These are phyloP conservation scores for Leccinum imitatum DNA, from an alignment of 768 basidiomycete species.

Conservation along the genomic window DNA sequence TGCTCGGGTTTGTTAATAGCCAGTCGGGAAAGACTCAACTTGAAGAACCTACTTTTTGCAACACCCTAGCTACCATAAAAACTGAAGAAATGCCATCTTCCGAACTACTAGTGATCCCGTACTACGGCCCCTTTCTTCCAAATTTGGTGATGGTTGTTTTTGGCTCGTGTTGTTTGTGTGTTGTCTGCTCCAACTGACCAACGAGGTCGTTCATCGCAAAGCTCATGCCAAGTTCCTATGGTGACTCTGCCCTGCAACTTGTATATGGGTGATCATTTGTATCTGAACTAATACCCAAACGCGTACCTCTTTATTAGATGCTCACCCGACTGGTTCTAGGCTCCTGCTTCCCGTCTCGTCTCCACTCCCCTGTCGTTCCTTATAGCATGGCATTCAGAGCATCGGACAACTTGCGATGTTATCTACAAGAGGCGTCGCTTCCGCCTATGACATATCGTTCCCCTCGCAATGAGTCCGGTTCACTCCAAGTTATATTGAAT, in stretches of 20 bases:
- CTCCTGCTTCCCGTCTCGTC: background rate
- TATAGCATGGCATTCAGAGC: conserved; percentile 32
- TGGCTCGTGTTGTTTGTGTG: background rate
- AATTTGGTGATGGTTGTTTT: background rate
- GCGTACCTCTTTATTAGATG: background rate
- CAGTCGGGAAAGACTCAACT: background rate
- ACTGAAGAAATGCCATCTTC: background rate
- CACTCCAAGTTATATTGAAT: conserved; percentile 25
- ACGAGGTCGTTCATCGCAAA: background rate
- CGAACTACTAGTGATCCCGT: too few relatives aligned
- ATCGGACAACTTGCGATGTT: conserved; percentile 45
- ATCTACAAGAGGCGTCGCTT: conserved; percentile 47
- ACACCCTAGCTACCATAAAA: too few relatives aligned
- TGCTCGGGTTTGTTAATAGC: background rate
- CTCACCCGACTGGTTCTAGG: background rate
- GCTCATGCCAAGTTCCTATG: conserved; percentile 18
- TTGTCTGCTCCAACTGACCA: conserved; percentile 5
- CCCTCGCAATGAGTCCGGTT: conserved; percentile 33
- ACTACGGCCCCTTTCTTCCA: conserved; percentile 6
- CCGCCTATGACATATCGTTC: conserved; percentile 41
- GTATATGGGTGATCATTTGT: background rate
- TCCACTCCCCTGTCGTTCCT: conserved; percentile 1
- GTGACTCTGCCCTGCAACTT: conserved; percentile 6
- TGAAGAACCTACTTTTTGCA: too few relatives aligned
- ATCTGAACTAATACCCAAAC: conserved; percentile 1